Evolutionary conservation across 805 yeast genomes (phyloP).

Genomic region (Candida xyloterini): DNA sequence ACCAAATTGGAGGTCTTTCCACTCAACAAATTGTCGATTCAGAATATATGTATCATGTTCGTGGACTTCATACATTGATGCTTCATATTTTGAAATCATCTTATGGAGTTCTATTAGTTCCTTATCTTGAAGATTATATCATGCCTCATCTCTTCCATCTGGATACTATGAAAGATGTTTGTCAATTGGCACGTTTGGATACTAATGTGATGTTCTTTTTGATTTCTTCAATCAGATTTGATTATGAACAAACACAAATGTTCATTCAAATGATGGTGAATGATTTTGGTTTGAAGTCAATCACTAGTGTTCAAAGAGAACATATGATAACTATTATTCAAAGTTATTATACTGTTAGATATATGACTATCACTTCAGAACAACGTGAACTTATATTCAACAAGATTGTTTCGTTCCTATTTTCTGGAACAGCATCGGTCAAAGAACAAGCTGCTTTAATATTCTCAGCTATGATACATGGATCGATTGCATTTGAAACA

Average conservation of each 20-base stretch:
- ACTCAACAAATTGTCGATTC: constrained; percentile 60
- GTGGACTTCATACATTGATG: constrained; percentile 64
- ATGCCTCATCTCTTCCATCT: constrained; percentile 68
- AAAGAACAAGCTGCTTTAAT: constrained; percentile 70
- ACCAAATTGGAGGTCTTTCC: constrained; percentile 31
- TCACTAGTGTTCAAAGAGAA: constrained; percentile 59
- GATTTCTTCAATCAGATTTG: constrained; percentile 47
- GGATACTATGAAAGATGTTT: constrained; percentile 71
- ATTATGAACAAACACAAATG: constrained; percentile 39
- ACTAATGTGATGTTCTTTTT: constrained; percentile 47
- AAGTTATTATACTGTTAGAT: constrained; percentile 65
- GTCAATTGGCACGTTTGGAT: constrained; percentile 61
- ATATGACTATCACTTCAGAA: constrained; percentile 46
- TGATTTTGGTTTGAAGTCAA: constrained; percentile 35
- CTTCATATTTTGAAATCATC: constrained; percentile 52
- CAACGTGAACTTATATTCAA: constrained; percentile 51
- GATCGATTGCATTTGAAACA: constrained; percentile 46
- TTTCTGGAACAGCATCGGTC: constrained; percentile 67
- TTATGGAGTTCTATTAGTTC: constrained; percentile 49
- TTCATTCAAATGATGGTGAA: constrained; percentile 43
- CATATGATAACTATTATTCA: constrained; percentile 69
- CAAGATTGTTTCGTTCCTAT: constrained; percentile 51
- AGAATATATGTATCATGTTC: constrained; percentile 58
- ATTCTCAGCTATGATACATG: constrained; percentile 77
- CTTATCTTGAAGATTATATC: constrained; percentile 48